phyloP scores from a whole-genome alignment of 805 yeast species.

The Yamadazyma akitaensis region DNA sequence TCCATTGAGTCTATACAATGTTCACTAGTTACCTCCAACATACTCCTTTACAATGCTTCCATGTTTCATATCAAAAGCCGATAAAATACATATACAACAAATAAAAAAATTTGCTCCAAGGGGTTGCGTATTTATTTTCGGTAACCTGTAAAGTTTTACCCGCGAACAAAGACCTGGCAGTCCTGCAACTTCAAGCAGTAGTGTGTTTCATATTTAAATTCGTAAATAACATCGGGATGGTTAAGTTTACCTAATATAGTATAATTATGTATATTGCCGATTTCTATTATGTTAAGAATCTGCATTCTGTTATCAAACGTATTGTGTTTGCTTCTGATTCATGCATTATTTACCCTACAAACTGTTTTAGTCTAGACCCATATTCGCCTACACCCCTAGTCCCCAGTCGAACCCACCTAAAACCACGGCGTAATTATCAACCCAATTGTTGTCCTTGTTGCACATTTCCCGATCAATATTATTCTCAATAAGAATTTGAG shows the following conservation, averaged over 20 bases:
- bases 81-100: no score
- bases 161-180: neutral
- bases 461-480: neutral
- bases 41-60: no score
- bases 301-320: neutral
- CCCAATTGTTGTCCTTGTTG: neutral
- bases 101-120: no score
- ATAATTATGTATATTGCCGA: conserved; percentile 2
- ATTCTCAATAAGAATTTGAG: neutral
- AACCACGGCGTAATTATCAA: neutral
- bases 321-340: neutral
- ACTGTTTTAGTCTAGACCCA: conserved; percentile 1
- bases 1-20: neutral
- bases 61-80: no score
- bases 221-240: conserved; percentile 10
- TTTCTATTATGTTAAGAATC: conserved; percentile 1
- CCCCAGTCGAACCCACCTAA: no score
- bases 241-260: neutral
- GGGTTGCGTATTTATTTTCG: neutral
- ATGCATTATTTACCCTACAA: neutral
- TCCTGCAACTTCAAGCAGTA: neutral
- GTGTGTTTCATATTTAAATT: conserved; percentile 6
- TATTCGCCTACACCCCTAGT: neutral
- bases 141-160: neutral
- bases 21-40: neutral